Evolutionary conservation across 1,139 yeast genomes (phyloP).

Genomic region (Hyphopichia buzzinii): DNA sequence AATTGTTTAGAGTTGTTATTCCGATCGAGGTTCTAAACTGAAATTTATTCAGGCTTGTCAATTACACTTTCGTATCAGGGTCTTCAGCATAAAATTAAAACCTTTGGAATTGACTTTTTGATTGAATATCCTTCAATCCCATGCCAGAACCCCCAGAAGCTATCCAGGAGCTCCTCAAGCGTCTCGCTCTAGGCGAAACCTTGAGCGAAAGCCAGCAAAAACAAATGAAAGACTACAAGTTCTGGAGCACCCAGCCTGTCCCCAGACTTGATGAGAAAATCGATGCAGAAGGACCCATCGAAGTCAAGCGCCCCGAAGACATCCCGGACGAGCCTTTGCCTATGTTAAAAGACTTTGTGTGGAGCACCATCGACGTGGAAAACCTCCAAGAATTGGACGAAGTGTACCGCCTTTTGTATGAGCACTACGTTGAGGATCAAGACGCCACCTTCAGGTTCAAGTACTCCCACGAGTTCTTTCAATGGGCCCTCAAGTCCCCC

Average conservation of each 20-base stretch:
- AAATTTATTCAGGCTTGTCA: no score
- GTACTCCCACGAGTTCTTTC: constrained; percentile 77
- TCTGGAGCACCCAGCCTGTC: constrained; percentile 99
- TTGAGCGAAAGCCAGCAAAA: constrained; percentile 53
- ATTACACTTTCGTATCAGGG: no score
- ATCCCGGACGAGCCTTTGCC: constrained; percentile 70
- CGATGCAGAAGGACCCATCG: constrained; percentile 81
- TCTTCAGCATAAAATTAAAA: no score
- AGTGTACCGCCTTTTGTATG: constrained; percentile 76
- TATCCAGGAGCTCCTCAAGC: constrained; percentile 50
- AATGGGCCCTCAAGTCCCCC: constrained; percentile 94
- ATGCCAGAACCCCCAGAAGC: constrained; percentile 22
- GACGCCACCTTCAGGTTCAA: constrained; percentile 92
- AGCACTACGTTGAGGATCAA: constrained; percentile 90
- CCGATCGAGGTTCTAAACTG: no score
- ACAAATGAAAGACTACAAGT: constrained; percentile 86
- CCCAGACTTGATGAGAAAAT: constrained; percentile 68
- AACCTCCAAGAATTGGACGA: constrained; percentile 60
- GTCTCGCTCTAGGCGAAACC: constrained; percentile 53
- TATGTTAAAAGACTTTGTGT: constrained; percentile 76
- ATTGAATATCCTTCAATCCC: no score
- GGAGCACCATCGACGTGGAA: constrained; percentile 78
- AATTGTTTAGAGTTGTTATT: no score
- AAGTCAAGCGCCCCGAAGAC: constrained; percentile 67
- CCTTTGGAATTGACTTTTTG: no score